Conservation (phyloP, 1,284 basidiomycete genomes). For the Chalciporus sp. region DNA sequence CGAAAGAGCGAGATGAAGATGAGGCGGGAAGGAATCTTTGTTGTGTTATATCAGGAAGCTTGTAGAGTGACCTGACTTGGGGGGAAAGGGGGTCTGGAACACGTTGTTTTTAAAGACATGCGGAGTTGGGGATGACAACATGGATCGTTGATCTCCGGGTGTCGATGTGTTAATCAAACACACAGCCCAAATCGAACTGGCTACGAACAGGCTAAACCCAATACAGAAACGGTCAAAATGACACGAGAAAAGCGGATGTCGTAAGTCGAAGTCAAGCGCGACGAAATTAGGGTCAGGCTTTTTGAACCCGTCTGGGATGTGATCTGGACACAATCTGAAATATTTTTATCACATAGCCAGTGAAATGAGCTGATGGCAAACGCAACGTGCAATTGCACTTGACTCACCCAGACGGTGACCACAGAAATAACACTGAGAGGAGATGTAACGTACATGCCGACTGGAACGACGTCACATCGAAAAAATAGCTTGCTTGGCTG, state of each 20-base stretch:
- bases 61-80: not conserved
- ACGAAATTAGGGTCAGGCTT: slow-evolving; percentile 29
- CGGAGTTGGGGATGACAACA: slow-evolving; percentile 20
- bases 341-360: not conserved
- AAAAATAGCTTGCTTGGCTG: not conserved
- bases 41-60: not conserved
- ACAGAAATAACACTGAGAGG: too few relatives aligned
- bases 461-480: not conserved
- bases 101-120: slow-evolving; percentile 21
- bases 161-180: slow-evolving; percentile 19
- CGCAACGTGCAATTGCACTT: too few relatives aligned
- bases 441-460: too few relatives aligned
- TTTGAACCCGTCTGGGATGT: slow-evolving; percentile 15
- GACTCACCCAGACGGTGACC: not conserved
- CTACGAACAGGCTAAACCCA: slow-evolving; percentile 12
- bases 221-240: slow-evolving; percentile 30
- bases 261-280: slow-evolving; percentile 37
- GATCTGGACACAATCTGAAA: slow-evolving; percentile 17
- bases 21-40: not conserved
- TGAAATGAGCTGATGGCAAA: not conserved
- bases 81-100: not conserved
- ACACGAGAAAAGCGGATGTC: slow-evolving; percentile 40
- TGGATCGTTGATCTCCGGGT: slow-evolving; percentile 35
- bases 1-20: slow-evolving; percentile 11
- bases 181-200: slow-evolving; percentile 27